phyloP scores from a whole-genome alignment of 2,329 filamentous ascomycete genomes.

The Tympanopsis confertula region DNA sequence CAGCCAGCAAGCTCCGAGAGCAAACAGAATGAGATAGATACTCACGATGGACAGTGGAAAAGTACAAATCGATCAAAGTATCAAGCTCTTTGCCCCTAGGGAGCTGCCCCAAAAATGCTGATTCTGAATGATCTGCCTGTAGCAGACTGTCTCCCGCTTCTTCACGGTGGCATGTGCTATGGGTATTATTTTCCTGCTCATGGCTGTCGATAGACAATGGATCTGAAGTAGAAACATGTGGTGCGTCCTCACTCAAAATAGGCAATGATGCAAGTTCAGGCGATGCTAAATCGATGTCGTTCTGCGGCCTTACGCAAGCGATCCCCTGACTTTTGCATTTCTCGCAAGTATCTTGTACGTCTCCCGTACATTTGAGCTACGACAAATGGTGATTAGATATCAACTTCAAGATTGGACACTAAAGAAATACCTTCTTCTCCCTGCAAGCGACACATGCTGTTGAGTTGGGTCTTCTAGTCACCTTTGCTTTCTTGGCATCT shows the following conservation, averaged over 20 bases:
- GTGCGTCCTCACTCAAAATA: no score
- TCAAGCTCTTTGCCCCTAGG: slow-evolving; percentile 4
- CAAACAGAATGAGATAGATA: background rate
- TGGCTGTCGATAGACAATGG: no score
- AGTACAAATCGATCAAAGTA: slow-evolving; percentile 5
- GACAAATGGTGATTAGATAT: background rate
- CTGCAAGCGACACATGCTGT: slow-evolving; percentile 5
- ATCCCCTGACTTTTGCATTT: slow-evolving; percentile 3
- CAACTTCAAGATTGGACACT: background rate
- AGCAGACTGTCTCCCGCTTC: no score
- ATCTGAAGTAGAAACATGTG: no score
- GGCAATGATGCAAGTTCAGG: background rate
- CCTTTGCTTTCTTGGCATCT: background rate
- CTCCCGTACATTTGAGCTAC: slow-evolving; percentile 4
- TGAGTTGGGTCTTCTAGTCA: slow-evolving; percentile 4
- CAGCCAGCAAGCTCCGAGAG: background rate
- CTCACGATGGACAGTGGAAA: slow-evolving; percentile 5
- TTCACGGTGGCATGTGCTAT: no score
- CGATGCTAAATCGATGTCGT: background rate
- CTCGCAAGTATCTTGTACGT: slow-evolving; percentile 3
- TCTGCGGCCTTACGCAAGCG: slow-evolving; percentile 2
- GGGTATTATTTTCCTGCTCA: no score
- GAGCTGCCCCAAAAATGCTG: background rate
- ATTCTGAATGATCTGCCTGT: background rate
- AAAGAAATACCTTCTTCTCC: slow-evolving; percentile 5